Base-by-base conservation (phyloP, 148 eudicot genomes). In the Vaccinium vitisidaea region DNA sequence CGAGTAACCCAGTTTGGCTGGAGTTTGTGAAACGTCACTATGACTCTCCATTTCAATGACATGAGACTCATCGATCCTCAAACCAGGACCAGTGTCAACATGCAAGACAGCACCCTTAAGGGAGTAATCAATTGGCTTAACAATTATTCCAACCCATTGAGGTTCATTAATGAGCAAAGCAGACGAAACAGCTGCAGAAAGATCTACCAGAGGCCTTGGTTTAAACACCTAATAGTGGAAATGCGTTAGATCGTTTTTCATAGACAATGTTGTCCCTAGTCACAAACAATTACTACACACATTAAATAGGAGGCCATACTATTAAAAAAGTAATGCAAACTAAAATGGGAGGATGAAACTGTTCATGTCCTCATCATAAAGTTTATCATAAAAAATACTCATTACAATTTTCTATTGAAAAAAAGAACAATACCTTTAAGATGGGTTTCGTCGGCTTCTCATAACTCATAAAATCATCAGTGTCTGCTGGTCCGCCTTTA, bases 391-490 rank as follows among this genome's bases (percentile, higher is more conserved):
- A 39, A 8, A 80, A 21, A 9, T 8, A 58, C 8, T 27, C 25
- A 32, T 52, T 18, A 15, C 2, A 36, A 52, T 75, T 32, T 77
- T 23, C 71, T 46, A 21, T 21, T 25, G 12, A 83, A 79, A 16
- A 78, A 53, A 61, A 6, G 53, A 59, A 48, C 5, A 80, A 36
- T 92, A 95, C 99, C 99, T 97, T 95, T 83, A 97, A 86, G 80
- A 97, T 95, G 48, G 99, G 99, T 86, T 94, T 93, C 58, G 98
- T 97, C 65, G 99, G 99, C 90, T 95, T 97, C 89, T 97, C 99
- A 88, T 94, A 92, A 90, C 99, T 95, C 98, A 97, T 95, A 88
- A 95, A 93, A 92, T 97, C 99, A 87, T 97, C 99, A 90, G 91
- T 95, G 67, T 97, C 99, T 80, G 93, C 92, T 61, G 98, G 99